Evolutionary conservation across 2,329 filamentous ascomycete species (phyloP).

Genomic region (Fusarium verrucosum): DNA sequence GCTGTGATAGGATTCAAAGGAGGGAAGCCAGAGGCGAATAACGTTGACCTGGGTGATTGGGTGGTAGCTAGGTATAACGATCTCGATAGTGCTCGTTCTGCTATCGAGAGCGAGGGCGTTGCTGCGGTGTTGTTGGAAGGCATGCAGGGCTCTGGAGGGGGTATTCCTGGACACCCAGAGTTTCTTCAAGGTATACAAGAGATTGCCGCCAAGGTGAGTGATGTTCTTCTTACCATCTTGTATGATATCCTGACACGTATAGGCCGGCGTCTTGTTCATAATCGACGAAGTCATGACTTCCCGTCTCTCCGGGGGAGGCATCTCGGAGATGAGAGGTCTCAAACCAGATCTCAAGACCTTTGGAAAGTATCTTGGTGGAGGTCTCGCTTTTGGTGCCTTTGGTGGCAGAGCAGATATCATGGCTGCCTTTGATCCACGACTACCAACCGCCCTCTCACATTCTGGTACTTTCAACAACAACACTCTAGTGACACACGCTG

Average conservation of each 20-base stretch:
- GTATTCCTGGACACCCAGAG: slow-evolving; percentile 57
- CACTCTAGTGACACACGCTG: slow-evolving; percentile 65
- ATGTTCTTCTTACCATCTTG: background rate
- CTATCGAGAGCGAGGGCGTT: slow-evolving; percentile 58
- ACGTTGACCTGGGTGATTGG: slow-evolving; percentile 64
- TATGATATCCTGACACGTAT: background rate
- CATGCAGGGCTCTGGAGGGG: slow-evolving; percentile 72
- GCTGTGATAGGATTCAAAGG: slow-evolving; percentile 50
- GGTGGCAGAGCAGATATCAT: slow-evolving; percentile 69
- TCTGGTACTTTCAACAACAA: slow-evolving; percentile 77
- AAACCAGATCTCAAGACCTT: slow-evolving; percentile 70
- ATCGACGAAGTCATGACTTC: slow-evolving; percentile 79
- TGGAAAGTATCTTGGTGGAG: slow-evolving; percentile 74
- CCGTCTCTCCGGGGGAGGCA: slow-evolving; percentile 61
- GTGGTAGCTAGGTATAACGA: slow-evolving; percentile 72
- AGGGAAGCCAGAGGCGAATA: slow-evolving; percentile 52
- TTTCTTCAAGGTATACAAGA: slow-evolving; percentile 64
- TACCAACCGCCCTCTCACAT: slow-evolving; percentile 56
- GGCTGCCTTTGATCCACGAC: slow-evolving; percentile 63
- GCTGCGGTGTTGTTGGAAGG: slow-evolving; percentile 73
- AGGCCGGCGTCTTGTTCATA: slow-evolving; percentile 67
- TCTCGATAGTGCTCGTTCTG: slow-evolving; percentile 53
- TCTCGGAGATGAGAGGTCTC: slow-evolving; percentile 55
- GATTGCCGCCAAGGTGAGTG: slow-evolving; percentile 52
- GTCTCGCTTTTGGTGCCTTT: slow-evolving; percentile 73